Conservation (phyloP, 768 basidiomycete genomes). For the Hygrophorus pudorinus region DNA sequence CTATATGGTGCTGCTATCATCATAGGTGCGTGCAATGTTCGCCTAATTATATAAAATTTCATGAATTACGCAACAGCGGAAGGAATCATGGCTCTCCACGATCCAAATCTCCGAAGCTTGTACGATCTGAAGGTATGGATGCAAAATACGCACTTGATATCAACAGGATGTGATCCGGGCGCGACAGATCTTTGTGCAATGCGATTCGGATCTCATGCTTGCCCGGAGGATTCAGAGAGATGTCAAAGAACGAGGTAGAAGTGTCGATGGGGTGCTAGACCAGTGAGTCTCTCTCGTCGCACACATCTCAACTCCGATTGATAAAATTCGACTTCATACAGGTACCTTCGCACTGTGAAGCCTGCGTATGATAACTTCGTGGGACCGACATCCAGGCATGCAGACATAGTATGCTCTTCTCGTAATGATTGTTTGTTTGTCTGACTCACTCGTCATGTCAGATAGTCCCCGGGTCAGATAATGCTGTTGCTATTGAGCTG, state of each 20-base stretch:
- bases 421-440: neutral
- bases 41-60: neutral
- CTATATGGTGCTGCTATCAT: constrained; percentile 91
- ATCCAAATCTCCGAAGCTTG: constrained; percentile 63
- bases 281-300: constrained; percentile 41
- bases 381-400: constrained; percentile 72
- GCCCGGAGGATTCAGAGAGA: constrained; percentile 86
- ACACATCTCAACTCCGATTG: neutral
- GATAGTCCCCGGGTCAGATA: constrained; percentile 95
- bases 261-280: constrained; percentile 79
- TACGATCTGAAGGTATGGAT: constrained; percentile 79
- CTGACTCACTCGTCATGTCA: constrained; percentile 18
- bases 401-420: constrained; percentile 63
- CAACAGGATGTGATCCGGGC: neutral
- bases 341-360: constrained; percentile 92
- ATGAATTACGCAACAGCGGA: constrained; percentile 43
- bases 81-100: constrained; percentile 85
- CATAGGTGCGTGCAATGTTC: constrained; percentile 39
- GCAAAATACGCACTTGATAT: neutral
- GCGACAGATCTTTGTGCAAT: constrained; percentile 75
- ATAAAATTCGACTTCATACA: constrained; percentile 17
- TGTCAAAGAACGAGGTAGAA: constrained; percentile 77
- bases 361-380: constrained; percentile 93
- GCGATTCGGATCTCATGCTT: constrained; percentile 95
- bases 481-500: constrained; percentile 84